These are phyloP conservation scores for Rhodomyrtus psidioides DNA, from an alignment of 441 rosid species.

Conservation along the genomic window DNA sequence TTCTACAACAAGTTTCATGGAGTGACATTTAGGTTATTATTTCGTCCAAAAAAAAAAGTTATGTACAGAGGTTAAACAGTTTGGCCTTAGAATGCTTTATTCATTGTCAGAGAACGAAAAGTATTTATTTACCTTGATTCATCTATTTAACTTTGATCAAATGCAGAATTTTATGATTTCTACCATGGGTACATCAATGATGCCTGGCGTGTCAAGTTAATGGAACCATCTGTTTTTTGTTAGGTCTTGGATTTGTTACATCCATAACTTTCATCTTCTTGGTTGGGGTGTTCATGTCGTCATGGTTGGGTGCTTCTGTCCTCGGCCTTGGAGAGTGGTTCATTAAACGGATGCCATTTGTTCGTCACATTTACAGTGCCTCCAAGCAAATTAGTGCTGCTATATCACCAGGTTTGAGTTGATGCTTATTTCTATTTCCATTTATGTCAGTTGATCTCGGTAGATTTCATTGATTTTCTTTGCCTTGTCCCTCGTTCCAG, in stretches of 20 bases:
- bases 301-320: constrained; percentile 98
- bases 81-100: neutral
- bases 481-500: constrained; percentile 28
- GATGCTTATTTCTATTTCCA: neutral
- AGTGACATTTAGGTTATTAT: neutral
- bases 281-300: constrained; percentile 98
- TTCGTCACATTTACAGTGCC: constrained; percentile 92
- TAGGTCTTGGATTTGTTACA: constrained; percentile 94
- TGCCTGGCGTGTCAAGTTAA: neutral
- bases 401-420: constrained; percentile 74
- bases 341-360: constrained; percentile 95
- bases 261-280: constrained; percentile 88
- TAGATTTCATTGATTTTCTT: neutral
- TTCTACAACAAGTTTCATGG: neutral
- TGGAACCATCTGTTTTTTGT: constrained; percentile 1
- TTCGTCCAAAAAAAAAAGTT: neutral
- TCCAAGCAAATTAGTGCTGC: constrained; percentile 99
- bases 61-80: neutral
- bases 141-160: constrained; percentile 7
- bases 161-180: neutral
- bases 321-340: constrained; percentile 94
- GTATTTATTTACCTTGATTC: neutral
- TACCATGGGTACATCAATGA: neutral
- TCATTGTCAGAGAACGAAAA: neutral
- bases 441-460: neutral